A percentile compares a stretch with the other conserved stretches of the same genome.
phyloP scores from a whole-genome alignment of 148 eudicot genomes.

The Dianthus caryophyllus region DNA sequence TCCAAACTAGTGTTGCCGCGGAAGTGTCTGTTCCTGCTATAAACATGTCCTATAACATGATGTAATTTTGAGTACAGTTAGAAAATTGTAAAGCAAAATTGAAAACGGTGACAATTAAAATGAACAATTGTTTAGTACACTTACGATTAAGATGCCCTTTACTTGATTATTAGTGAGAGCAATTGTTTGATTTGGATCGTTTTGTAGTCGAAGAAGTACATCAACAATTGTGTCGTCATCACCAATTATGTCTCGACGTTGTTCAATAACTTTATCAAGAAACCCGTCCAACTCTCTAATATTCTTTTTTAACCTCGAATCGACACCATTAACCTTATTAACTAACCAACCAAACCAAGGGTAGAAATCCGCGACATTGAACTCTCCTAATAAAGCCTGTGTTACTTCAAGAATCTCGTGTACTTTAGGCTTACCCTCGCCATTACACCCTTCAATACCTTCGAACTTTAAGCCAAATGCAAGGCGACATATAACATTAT shows the following conservation, averaged over 20 bases:
- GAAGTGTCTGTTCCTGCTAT: conserved; percentile 52
- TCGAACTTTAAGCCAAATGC: conserved; percentile 35
- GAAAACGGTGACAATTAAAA: neutral
- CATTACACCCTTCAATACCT: neutral
- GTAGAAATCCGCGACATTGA: conserved; percentile 50
- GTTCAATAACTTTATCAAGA: conserved; percentile 36
- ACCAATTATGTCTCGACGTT: conserved; percentile 25
- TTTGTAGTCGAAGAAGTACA: conserved; percentile 45
- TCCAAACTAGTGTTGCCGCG: conserved; percentile 49
- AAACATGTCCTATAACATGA: conserved; percentile 42
- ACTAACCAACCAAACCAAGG: conserved; percentile 46
- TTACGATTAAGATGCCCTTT: conserved; percentile 47
- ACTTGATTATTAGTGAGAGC: conserved; percentile 26
- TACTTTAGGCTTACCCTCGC: conserved; percentile 1
- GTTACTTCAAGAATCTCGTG: conserved; percentile 29
- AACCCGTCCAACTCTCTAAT: conserved; percentile 30
- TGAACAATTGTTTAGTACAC: neutral
- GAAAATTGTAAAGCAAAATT: neutral
- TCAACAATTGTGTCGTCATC: conserved; percentile 43
- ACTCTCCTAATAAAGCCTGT: conserved; percentile 39
- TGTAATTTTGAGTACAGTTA: neutral
- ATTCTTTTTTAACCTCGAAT: conserved; percentile 30
- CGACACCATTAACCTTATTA: conserved; percentile 46
- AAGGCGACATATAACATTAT: conserved; percentile 39
- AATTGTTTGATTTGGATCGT: conserved; percentile 34